Conservation (phyloP, 192 early-diverging fungal genomes). For the Backusella luteola region DNA sequence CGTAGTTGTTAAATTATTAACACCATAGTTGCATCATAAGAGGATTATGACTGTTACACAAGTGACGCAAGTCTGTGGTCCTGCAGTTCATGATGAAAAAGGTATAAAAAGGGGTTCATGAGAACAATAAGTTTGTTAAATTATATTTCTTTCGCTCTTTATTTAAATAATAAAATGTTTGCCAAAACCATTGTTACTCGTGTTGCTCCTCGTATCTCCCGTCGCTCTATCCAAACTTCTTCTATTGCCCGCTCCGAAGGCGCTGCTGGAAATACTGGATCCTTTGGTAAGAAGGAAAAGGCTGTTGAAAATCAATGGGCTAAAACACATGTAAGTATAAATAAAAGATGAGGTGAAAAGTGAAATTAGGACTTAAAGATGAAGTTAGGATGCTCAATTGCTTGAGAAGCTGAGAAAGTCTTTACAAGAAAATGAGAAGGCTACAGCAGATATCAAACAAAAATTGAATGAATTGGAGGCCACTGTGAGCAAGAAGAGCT, state of each 20-base stretch:
- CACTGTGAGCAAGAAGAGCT: neutral
- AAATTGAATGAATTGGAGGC: neutral
- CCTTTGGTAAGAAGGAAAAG: slow-evolving; percentile 11
- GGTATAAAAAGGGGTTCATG: neutral
- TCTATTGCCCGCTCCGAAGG: slow-evolving; percentile 1
- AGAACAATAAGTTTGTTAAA: neutral
- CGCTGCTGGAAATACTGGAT: neutral
- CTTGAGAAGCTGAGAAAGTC: slow-evolving; percentile 3
- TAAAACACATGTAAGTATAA: slow-evolving; percentile 1
- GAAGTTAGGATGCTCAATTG: neutral
- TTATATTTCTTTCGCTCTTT: neutral
- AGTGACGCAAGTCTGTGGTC: neutral
- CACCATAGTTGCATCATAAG: no score
- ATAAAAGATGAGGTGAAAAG: neutral
- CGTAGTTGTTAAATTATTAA: no score
- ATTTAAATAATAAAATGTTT: neutral
- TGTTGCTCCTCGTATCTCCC: neutral
- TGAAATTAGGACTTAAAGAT: neutral
- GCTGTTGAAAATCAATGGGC: slow-evolving; percentile 7
- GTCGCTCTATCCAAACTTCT: slow-evolving; percentile 6
- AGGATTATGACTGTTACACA: no score
- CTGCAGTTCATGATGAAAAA: neutral
- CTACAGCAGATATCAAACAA: neutral
- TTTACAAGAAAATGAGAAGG: neutral
- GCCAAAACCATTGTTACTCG: neutral